Base-by-base conservation (phyloP, 129 eudicot species). In the Flaveria trinervia region DNA sequence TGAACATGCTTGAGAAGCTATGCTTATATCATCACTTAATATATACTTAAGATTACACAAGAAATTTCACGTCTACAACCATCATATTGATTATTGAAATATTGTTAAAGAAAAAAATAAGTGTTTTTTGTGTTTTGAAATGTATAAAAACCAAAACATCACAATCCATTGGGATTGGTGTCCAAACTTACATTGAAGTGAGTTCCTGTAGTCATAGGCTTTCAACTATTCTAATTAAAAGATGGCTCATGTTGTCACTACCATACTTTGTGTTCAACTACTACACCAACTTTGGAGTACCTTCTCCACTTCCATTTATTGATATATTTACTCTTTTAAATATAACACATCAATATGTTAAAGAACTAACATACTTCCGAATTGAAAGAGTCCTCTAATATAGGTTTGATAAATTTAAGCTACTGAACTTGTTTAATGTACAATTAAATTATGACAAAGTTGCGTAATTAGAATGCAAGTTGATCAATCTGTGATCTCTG, bases 231-330 rank as follows among this genome's bases (percentile, higher is more conserved):
- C 39, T 14, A 25, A 14, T 46, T 69, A 41, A 44, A 17, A 23
- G 43, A 70, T 70, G 56, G 74, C 7, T 48, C 60, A 15, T 25
- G 14, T 30, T 15, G 22, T 70, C 60, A 20, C 33, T 23, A 70
- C 43, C 52, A 57, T 13, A 48, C 39, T 23, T 48, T 48, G 74
- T 48, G 25, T 22, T 70, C 1, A 70, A 46, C 60, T 16, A 13
- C 22, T 12, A 70, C 60, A 70, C 59, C 60, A 46, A 70, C 74
- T 48, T 70, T 70, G 23, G 25, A 48, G 48, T 28, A 52, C 60
- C 11, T 13, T 69, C 1, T 48, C 49, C 74, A 70, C 74, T 48
- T 48, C 43, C 46, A 70, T 70, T 70, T 48, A 70, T 48, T 48
- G 60, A 23, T 69, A 52, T 48, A 18, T 65, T 65, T 57, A 57